These are phyloP conservation scores for Dipodascus albidus DNA, from an alignment of 805 yeast genomes.

Conservation along the genomic window DNA sequence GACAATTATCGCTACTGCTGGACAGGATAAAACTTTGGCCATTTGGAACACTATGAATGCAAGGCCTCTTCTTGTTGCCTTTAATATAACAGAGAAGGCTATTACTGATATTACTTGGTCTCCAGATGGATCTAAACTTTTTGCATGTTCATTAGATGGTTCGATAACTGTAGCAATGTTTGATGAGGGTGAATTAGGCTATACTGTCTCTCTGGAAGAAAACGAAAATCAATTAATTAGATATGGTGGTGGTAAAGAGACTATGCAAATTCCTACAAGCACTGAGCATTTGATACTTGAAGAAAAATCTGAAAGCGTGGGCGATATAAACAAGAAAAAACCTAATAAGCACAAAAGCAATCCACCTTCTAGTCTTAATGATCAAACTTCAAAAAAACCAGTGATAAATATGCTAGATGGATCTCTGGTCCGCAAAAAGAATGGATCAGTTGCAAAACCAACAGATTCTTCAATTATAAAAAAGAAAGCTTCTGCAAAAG, in stretches of 20 bases:
- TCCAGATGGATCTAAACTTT: constrained; percentile 66
- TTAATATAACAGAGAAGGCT: constrained; percentile 62
- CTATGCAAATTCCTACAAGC: constrained; percentile 78
- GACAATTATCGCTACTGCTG: constrained; percentile 87
- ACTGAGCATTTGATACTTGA: constrained; percentile 67
- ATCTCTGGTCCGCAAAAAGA: not conserved
- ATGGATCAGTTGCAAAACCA: constrained; percentile 6
- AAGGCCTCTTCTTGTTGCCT: constrained; percentile 70
- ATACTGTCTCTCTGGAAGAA: constrained; percentile 48
- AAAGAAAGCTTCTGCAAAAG: constrained; percentile 13
- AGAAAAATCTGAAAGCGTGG: constrained; percentile 38
- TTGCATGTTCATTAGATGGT: constrained; percentile 76
- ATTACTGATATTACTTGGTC: constrained; percentile 88
- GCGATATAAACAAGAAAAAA: constrained; percentile 17
- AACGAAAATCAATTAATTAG: constrained; percentile 61
- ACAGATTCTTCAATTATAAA: constrained; percentile 8
- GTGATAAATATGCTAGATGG: not conserved
- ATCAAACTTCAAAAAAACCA: not conserved
- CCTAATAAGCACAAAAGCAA: constrained; percentile 12
- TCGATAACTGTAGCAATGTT: constrained; percentile 58
- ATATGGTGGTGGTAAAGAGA: constrained; percentile 82
- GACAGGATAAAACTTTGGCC: constrained; percentile 83
- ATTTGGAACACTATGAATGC: constrained; percentile 76
- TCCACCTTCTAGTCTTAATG: constrained; percentile 14
- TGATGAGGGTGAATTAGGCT: constrained; percentile 35